Base-by-base conservation (phyloP, 257 asterid genomes). In the Verbena officinalis region DNA sequence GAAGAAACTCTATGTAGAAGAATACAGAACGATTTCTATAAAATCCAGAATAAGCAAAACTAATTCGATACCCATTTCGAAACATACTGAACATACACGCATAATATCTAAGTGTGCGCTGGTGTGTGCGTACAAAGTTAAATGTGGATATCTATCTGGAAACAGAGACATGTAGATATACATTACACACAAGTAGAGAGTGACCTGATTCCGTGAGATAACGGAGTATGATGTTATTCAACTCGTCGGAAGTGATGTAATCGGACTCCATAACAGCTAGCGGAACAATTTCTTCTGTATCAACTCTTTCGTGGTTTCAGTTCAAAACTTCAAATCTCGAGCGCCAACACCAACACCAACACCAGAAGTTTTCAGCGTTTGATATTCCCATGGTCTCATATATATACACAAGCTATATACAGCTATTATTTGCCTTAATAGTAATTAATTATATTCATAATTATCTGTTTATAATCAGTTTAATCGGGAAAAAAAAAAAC, bases 191-290 rank as follows among this genome's bases (percentile, higher is more conserved):
- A 14, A 13, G 16, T 11, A 27, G 9, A 38, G 17, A 38, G 42
- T 7, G 13, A 83, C 89, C 84, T 70, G 86, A 77, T 58, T 80
- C 89, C 11, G 59, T 78, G 12, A 83, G 80, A 57, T 83, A 80
- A 46, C 86, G 86, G 24, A 54, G 68, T 20, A 80, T 55, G 10
- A 83, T 65, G 65, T 63, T 68, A 67, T 83, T 83, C 71, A 83
- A 34, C 64, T 75, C 79, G 57, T 7, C 59, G 69, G 86, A 62
- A 65, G 80, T 59, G 64, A 83, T 8, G 65, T 67, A 16, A 14
- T 45, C 6, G 67, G 72, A 16, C 11, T 46, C 39, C 89, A 80
- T 83, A n/a, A n/a, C n/a, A 48, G 2, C 13, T 3, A 19, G 23
- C 38, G 15, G 14, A 31, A 17, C 27, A 40, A 39, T 15, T 64